Conservation (phyloP, 2,329 filamentous ascomycete species). For the Pseudogymnoascus sp. region DNA sequence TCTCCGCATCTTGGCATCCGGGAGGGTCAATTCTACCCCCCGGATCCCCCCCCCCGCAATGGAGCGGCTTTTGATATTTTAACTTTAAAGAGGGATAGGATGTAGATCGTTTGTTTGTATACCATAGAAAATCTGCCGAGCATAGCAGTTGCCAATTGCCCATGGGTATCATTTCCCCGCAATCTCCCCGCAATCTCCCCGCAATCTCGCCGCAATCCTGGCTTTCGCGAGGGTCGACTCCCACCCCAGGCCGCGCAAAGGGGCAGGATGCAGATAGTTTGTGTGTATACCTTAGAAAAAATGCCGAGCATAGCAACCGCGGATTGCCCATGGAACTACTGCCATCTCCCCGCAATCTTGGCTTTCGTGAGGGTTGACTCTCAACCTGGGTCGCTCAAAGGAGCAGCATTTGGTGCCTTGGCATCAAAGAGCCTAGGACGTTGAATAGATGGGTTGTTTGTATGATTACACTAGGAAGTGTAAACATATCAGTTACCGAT, state of each 20-base stretch:
- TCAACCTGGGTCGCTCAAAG: too few relatives aligned
- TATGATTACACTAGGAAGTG: neutral
- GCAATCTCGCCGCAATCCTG: too few relatives aligned
- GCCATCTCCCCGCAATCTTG: too few relatives aligned
- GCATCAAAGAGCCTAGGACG: neutral
- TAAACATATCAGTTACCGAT: neutral
- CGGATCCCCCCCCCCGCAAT: neutral
- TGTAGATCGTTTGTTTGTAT: neutral
- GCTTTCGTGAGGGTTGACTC: too few relatives aligned
- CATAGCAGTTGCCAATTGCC: neutral
- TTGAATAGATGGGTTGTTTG: neutral
- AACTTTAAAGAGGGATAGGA: neutral
- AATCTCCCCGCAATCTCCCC: too few relatives aligned
- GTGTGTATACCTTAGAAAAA: neutral
- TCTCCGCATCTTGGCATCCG: neutral
- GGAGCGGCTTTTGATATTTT: neutral
- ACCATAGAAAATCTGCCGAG: neutral
- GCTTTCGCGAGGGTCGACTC: too few relatives aligned
- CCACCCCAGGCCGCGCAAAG: neutral
- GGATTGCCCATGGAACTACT: neutral
- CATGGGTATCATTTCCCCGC: too few relatives aligned
- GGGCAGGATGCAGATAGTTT: neutral
- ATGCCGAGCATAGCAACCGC: neutral
- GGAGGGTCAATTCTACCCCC: neutral
- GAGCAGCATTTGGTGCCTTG: neutral